Conservation (phyloP, 1,284 basidiomycete genomes). For the Cronartium quercuum region DNA sequence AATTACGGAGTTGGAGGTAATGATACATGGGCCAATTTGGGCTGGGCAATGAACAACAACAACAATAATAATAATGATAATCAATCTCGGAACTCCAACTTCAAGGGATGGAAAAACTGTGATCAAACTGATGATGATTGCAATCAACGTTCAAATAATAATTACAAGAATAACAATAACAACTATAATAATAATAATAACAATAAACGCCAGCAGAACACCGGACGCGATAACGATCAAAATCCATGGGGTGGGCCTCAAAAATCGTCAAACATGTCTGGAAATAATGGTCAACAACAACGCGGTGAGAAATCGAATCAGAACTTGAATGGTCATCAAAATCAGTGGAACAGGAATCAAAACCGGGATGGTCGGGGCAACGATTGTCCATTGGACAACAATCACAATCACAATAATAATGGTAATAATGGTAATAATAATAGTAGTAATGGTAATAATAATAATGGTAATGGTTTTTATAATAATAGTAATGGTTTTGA, state of each 20-base stretch:
- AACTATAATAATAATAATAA: not conserved
- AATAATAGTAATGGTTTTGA: too few species aligned
- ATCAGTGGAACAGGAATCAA: too few species aligned
- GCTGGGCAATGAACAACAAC: too few species aligned
- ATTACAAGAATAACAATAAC: not conserved
- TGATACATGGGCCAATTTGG: too few species aligned
- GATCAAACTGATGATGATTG: not conserved
- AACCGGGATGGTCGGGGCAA: too few species aligned
- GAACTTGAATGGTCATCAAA: not conserved
- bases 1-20: not conserved
- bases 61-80: not conserved
- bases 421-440: not conserved
- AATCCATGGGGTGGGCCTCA: not conserved
- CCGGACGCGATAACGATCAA: not conserved
- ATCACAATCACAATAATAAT: not conserved
- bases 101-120: not conserved
- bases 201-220: not conserved
- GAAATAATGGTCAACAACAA: not conserved
- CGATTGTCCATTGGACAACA: not conserved
- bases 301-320: not conserved
- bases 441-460: too few species aligned
- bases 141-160: not conserved
- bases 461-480: too few species aligned
- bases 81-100: not conserved
- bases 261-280: not conserved